Evolutionary conservation across 2,329 filamentous ascomycete genomes (phyloP).

Genomic region (Zymoseptoria passerinii): DNA sequence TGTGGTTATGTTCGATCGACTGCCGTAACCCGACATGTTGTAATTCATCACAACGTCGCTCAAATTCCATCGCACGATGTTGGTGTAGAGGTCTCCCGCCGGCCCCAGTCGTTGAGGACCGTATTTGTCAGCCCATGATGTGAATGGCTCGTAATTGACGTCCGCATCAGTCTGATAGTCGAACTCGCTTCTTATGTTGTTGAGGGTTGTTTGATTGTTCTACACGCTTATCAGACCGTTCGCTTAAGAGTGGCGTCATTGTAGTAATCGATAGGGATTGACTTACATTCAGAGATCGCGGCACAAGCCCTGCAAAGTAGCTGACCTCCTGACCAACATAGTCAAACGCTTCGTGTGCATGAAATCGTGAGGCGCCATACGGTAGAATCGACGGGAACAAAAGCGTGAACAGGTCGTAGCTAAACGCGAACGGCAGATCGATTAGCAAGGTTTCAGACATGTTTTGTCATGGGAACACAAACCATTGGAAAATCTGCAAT

Average conservation of each 20-base stretch:
- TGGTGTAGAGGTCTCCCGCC: constrained; percentile 49
- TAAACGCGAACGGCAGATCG: background rate
- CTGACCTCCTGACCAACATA: constrained; percentile 38
- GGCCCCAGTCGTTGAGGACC: constrained; percentile 32
- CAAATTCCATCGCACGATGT: constrained; percentile 46
- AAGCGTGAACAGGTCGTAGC: constrained; percentile 52
- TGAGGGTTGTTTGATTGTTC: constrained; percentile 33
- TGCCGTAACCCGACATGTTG: constrained; percentile 45
- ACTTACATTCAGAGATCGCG: constrained; percentile 22
- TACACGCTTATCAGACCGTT: constrained; percentile 10
- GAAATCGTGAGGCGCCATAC: constrained; percentile 45
- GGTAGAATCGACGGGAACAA: constrained; percentile 45
- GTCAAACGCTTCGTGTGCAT: constrained; percentile 42
- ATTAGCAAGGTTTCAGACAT: background rate
- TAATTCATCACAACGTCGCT: constrained; percentile 41
- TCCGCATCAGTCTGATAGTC: constrained; percentile 42
- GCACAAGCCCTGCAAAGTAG: constrained; percentile 25
- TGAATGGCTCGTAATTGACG: constrained; percentile 43
- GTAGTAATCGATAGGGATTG: background rate
- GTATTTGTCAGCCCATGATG: constrained; percentile 40
- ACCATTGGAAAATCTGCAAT: no score
- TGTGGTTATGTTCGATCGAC: constrained; percentile 38
- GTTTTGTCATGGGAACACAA: constrained; percentile 14
- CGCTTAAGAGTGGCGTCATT: constrained; percentile 24
- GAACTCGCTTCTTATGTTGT: constrained; percentile 35